A percentile compares a stretch with the other conserved stretches of the same genome.
These are phyloP conservation scores for Cyanophora paradoxa DNA, from an alignment of 78 protist species.

Conservation along the genomic window DNA sequence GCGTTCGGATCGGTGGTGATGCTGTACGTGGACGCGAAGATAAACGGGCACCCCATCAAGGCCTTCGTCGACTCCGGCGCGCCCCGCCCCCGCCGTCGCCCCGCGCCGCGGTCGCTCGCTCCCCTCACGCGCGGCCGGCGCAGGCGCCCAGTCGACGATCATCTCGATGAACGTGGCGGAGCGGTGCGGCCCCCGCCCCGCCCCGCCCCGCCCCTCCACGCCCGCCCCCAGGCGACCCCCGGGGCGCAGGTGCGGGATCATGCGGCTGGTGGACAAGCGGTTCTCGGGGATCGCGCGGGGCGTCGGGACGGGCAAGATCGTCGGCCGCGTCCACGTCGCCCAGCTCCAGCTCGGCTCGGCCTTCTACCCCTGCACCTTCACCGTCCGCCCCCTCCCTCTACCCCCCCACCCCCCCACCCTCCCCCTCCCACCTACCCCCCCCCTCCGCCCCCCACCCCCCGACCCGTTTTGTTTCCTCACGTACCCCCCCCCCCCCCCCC, in stretches of 20 bases:
- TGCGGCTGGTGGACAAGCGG: constrained; percentile 56
- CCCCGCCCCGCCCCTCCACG: too few relatives aligned
- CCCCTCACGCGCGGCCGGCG: too few relatives aligned
- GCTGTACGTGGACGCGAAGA: constrained; percentile 60
- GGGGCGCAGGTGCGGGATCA: constrained; percentile 46
- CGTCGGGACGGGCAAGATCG: constrained; percentile 70
- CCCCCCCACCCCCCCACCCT: too few relatives aligned
- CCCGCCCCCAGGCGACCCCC: too few relatives aligned
- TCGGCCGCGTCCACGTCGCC: constrained; percentile 69
- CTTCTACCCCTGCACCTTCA: constrained; percentile 43
- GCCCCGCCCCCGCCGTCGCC: too few relatives aligned
- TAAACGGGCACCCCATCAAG: constrained; percentile 52
- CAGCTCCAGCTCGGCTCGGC: constrained; percentile 48
- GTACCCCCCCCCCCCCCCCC: too few relatives aligned
- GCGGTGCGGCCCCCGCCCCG: too few relatives aligned
- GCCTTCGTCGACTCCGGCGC: constrained; percentile 79
- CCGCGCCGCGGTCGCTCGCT: too few relatives aligned
- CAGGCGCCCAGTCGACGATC: constrained; percentile 63
- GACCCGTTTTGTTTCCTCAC: too few relatives aligned
- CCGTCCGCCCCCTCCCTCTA: too few relatives aligned
- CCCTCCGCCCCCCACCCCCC: too few relatives aligned
- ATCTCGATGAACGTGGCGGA: constrained; percentile 26
- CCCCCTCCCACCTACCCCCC: too few relatives aligned
- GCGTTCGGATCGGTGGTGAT: constrained; percentile 62
- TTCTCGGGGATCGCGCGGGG: constrained; percentile 73